Base-by-base conservation (phyloP, 2,329 filamentous ascomycete genomes). In the Trichophyton schoenleinii region DNA sequence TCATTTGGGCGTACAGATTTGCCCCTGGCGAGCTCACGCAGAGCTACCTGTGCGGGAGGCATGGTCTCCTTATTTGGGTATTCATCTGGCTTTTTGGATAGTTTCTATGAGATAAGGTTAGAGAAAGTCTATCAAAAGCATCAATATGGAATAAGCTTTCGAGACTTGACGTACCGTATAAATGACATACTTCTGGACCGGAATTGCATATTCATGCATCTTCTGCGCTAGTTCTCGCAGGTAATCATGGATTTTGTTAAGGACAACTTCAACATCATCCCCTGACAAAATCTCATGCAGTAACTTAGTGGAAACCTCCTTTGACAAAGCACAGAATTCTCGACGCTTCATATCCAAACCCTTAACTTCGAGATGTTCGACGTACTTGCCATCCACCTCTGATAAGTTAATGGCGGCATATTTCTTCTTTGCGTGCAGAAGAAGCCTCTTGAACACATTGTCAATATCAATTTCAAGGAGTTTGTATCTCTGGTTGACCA, bases 341-440 rank as follows among this genome's bases (percentile, higher is more conserved):
- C 95, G 87, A 69, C 94, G 85, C 76, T 87, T 90, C 94, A 99
- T 99, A 70, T 99, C 94, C 57, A 99, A 82, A 78, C 94, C 94
- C 76, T 99, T 99, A 70, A 99, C 89, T 73, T 99, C 94, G 75
- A 99, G 87, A 77, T 95, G 92, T 72, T 97, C 92, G 52, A 92
- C 80, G 70, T 87, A 95, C 72, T 92, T 95, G 67, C 91, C 91
- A 68, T 95, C 88, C 22, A 88, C 81, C 69, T 96, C 89, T 5
- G 94, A 84, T 72, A 97, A 84, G 72, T 95, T 97, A 74, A 99
- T 88, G 46, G 94, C 94, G 7, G 94, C 94, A 74, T 99, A 99
- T 79, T 99, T 99, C 80, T 99, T 99, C 82, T 99, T 99, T 34
- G 94, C 92, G 70, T 97, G 94, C 13, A 99, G 80, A 44, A 99